Percentiles rank a stretch among this genome's conserved stretches.
Conservation (phyloP, 2,329 filamentous ascomycete species). For the Alternaria gansuensis region DNA sequence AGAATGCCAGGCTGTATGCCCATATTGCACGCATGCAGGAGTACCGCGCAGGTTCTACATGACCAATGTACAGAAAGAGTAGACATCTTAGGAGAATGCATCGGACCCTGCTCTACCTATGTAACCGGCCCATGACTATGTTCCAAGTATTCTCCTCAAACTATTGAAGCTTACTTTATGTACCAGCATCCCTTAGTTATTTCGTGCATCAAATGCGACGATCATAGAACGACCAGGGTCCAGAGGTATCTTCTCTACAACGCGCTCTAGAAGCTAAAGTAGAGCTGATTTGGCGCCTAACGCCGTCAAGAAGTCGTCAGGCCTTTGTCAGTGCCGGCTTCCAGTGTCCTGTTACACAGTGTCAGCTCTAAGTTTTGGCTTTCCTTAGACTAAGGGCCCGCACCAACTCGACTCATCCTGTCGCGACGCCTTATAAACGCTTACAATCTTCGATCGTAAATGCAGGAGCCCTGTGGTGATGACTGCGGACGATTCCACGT, state of each 20-base stretch:
- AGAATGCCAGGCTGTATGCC: no score
- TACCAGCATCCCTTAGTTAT: constrained; percentile 6
- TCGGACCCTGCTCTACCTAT: neutral
- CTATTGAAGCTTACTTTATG: neutral
- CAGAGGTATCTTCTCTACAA: neutral
- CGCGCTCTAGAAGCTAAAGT: constrained; percentile 16
- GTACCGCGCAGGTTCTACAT: neutral
- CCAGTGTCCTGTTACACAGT: constrained; percentile 7
- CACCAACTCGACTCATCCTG: neutral
- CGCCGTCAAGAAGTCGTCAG: constrained; percentile 12
- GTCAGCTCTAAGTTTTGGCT: constrained; percentile 3
- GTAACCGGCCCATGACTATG: constrained; percentile 1
- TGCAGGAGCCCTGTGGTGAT: constrained; percentile 6
- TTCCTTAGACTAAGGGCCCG: neutral
- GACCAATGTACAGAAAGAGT: neutral
- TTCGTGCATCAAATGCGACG: constrained; percentile 31
- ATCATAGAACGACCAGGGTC: constrained; percentile 32
- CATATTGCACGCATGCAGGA: neutral
- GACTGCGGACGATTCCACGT: constrained; percentile 3
- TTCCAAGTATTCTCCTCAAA: constrained; percentile 2
- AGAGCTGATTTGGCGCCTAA: constrained; percentile 15
- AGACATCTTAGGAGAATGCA: neutral
- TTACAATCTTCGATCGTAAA: constrained; percentile 4
- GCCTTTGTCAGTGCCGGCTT: constrained; percentile 10
- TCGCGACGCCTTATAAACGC: constrained; percentile 3